Conservation (phyloP, 2,329 filamentous ascomycete species). For the Cercospora nicotianae region DNA sequence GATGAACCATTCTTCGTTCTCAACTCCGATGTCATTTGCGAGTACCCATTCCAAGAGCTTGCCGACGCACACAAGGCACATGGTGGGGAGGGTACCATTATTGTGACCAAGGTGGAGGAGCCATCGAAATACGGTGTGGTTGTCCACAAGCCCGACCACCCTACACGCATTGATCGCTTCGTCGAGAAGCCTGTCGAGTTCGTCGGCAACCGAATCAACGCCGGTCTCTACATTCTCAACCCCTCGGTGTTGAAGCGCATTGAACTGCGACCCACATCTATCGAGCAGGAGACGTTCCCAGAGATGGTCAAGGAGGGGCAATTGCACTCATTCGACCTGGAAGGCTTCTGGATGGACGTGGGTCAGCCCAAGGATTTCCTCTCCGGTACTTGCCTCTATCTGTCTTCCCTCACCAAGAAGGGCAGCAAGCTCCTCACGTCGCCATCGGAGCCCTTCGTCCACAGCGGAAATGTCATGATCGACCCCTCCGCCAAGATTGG, state of each 20-base stretch:
- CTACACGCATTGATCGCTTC: slow-evolving; percentile 93
- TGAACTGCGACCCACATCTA: slow-evolving; percentile 92
- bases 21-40: slow-evolving; percentile 97
- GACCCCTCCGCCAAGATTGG: slow-evolving; percentile 94
- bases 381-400: slow-evolving; percentile 91
- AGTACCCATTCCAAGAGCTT: slow-evolving; percentile 90
- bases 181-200: slow-evolving; percentile 99
- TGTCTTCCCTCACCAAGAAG: slow-evolving; percentile 88
- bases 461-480: slow-evolving; percentile 94
- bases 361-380: slow-evolving; percentile 99
- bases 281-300: slow-evolving; percentile 98
- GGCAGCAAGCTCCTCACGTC: slow-evolving; percentile 79
- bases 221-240: slow-evolving; percentile 97
- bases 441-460: slow-evolving; percentile 70
- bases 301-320: slow-evolving; percentile 85
- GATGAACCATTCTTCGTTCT: slow-evolving; percentile 96
- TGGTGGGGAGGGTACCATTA: slow-evolving; percentile 94
- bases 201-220: slow-evolving; percentile 97
- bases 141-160: slow-evolving; percentile 91
- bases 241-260: slow-evolving; percentile 87
- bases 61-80: slow-evolving; percentile 89
- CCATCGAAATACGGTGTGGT: slow-evolving; percentile 98
- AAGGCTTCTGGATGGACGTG: slow-evolving; percentile 99
- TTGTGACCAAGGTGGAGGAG: slow-evolving; percentile 98
- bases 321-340: slow-evolving; percentile 92